These are phyloP conservation scores for Plenodomus tracheiphilus DNA, from an alignment of 2,329 filamentous ascomycete species.

Conservation along the genomic window DNA sequence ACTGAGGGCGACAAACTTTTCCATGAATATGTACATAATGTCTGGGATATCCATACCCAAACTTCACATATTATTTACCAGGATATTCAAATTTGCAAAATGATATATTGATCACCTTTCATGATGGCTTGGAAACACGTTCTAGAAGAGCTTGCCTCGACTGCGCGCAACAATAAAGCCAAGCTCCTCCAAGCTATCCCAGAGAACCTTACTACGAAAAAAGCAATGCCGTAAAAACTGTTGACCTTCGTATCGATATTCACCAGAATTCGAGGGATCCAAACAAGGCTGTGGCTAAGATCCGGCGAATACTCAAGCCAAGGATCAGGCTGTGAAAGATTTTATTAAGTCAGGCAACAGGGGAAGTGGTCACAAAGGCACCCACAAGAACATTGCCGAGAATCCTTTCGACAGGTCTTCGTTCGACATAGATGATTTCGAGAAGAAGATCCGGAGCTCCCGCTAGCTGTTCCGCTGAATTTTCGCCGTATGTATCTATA, in stretches of 20 bases:
- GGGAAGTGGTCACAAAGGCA: slow-evolving; percentile 2
- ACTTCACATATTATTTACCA: too few relatives aligned
- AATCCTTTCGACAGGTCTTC: slow-evolving; percentile 1
- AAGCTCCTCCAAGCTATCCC: slow-evolving; percentile 3
- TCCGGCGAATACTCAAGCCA: neutral
- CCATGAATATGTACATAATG: too few relatives aligned
- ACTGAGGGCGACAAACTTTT: too few relatives aligned
- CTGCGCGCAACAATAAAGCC: neutral
- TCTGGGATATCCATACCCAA: too few relatives aligned
- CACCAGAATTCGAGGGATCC: slow-evolving; percentile 1
- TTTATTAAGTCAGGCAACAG: slow-evolving; percentile 2
- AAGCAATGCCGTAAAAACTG: slow-evolving; percentile 1
- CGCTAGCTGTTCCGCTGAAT: slow-evolving; percentile 1
- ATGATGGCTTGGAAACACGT: too few relatives aligned
- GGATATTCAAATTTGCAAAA: too few relatives aligned
- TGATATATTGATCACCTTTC: too few relatives aligned
- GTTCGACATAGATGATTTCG: slow-evolving; percentile 4
- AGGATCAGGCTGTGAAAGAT: slow-evolving; percentile 3
- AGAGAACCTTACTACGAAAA: slow-evolving; percentile 2
- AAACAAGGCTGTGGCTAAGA: slow-evolving; percentile 1
- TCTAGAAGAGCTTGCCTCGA: too few relatives aligned
- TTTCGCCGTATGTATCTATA: too few relatives aligned
- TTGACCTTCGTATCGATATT: neutral
- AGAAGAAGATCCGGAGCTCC: slow-evolving; percentile 1
- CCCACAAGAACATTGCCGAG: slow-evolving; percentile 2